These are phyloP conservation scores for Salvia sclarea DNA, from an alignment of 305 asterid genomes.

Conservation along the genomic window DNA sequence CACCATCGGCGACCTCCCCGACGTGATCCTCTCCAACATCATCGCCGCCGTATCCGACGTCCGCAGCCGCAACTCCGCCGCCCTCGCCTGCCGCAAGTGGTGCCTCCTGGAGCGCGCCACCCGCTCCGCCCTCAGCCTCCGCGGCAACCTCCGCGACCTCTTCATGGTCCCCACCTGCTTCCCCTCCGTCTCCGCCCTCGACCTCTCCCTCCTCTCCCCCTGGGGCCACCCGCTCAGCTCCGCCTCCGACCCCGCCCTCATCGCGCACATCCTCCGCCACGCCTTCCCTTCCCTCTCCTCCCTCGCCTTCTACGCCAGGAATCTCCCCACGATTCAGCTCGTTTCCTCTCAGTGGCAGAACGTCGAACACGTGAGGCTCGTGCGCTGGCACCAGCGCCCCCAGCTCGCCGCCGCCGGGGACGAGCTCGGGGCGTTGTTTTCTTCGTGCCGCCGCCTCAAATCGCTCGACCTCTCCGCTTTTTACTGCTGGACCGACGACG, in stretches of 20 bases:
- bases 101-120: slow-evolving; percentile 63
- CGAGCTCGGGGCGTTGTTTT: slow-evolving; percentile 53
- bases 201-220: slow-evolving; percentile 81
- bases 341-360: slow-evolving; percentile 54
- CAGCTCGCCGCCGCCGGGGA: slow-evolving; percentile 60
- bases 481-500: slow-evolving; percentile 91
- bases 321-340: slow-evolving; percentile 47
- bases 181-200: slow-evolving; percentile 63
- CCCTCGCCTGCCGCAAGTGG: slow-evolving; percentile 76
- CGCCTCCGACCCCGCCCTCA: slow-evolving; percentile 52
- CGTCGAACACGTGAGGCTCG: slow-evolving; percentile 60
- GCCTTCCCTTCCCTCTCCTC: slow-evolving; percentile 63
- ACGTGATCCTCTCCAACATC: slow-evolving; percentile 68
- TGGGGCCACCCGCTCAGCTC: slow-evolving; percentile 84
- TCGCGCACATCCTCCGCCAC: slow-evolving; percentile 59
- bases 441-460: slow-evolving; percentile 33
- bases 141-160: slow-evolving; percentile 76
- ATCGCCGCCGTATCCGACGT: slow-evolving; percentile 68
- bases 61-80: slow-evolving; percentile 79
- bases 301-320: slow-evolving; percentile 62
- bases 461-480: slow-evolving; percentile 66
- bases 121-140: slow-evolving; percentile 75
- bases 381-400: slow-evolving; percentile 92
- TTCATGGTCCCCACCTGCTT: slow-evolving; percentile 65
- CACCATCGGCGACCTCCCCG: slow-evolving; percentile 63